Percentiles rank a stretch among this genome's conserved stretches.
These are phyloP conservation scores for Xerocomus potaroensis DNA, from an alignment of 768 basidiomycete species.

Conservation along the genomic window DNA sequence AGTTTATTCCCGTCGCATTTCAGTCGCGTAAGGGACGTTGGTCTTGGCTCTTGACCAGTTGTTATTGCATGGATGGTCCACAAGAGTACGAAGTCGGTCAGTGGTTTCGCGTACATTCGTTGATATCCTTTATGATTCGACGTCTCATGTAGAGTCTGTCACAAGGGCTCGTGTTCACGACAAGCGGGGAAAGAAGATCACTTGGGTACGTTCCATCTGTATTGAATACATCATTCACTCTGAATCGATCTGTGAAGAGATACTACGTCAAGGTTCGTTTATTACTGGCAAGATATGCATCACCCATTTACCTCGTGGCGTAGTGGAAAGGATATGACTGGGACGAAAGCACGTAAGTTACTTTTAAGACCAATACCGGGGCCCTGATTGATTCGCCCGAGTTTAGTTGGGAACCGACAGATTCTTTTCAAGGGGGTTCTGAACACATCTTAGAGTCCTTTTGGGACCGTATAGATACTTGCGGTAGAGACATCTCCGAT, in stretches of 20 bases:
- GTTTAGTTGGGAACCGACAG: conserved; percentile 62
- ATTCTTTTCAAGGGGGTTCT: conserved; percentile 54
- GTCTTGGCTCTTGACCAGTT: conserved; percentile 1
- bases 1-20: conserved; percentile 13
- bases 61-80: conserved; percentile 31
- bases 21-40: not conserved
- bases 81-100: conserved; percentile 68
- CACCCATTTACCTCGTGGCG: conserved; percentile 3
- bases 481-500: conserved; percentile 45
- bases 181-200: conserved; percentile 41
- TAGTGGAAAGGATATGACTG: conserved; percentile 61
- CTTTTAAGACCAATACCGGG: not conserved
- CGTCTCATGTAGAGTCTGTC: conserved; percentile 43
- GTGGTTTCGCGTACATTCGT: conserved; percentile 20
- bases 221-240: conserved; percentile 2
- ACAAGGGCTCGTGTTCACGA: conserved; percentile 47
- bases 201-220: conserved; percentile 43
- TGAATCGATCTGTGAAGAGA: conserved; percentile 36
- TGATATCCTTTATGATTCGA: conserved; percentile 1
- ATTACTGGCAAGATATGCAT: not conserved
- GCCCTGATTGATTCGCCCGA: conserved; percentile 6
- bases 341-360: conserved; percentile 55
- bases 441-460: conserved; percentile 45
- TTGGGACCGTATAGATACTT: conserved; percentile 33
- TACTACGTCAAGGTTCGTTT: conserved; percentile 54